phyloP scores from a whole-genome alignment of 257 asterid genomes.

The Mitragyna speciosa region DNA sequence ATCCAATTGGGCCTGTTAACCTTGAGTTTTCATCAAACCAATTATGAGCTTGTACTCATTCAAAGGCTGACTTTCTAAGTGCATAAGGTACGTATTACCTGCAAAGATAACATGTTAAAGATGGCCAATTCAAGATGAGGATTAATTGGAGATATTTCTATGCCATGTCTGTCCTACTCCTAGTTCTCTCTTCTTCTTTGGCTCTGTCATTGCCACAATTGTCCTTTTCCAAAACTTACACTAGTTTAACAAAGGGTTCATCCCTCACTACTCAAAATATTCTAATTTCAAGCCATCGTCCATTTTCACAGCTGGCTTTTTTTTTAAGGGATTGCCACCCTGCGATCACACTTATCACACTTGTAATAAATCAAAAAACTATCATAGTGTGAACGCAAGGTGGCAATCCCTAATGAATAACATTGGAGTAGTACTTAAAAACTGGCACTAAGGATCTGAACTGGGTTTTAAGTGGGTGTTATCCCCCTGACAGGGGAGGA shows the following conservation, averaged over 20 bases:
- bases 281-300: conserved; percentile 17
- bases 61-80: neutral
- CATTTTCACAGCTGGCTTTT: conserved; percentile 33
- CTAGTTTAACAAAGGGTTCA: conserved; percentile 14
- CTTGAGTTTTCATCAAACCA: no score
- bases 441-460: no score
- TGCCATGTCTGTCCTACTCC: conserved; percentile 1
- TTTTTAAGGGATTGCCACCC: no score
- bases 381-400: no score
- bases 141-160: neutral
- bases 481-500: no score
- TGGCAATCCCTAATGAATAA: no score
- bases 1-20: no score
- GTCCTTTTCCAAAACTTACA: conserved; percentile 12
- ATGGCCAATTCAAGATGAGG: neutral
- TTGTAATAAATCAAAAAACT: no score
- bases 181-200: conserved; percentile 6
- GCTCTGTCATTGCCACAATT: conserved; percentile 14
- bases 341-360: no score
- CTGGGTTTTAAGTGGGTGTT: no score
- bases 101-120: neutral
- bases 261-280: conserved; percentile 16
- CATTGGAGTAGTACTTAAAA: no score
- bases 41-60: neutral
- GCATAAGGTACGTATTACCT: neutral